A percentile compares a stretch with the other conserved stretches of the same genome.
phyloP scores from a whole-genome alignment of 805 yeast species.

The Ogataea dorogensis region DNA sequence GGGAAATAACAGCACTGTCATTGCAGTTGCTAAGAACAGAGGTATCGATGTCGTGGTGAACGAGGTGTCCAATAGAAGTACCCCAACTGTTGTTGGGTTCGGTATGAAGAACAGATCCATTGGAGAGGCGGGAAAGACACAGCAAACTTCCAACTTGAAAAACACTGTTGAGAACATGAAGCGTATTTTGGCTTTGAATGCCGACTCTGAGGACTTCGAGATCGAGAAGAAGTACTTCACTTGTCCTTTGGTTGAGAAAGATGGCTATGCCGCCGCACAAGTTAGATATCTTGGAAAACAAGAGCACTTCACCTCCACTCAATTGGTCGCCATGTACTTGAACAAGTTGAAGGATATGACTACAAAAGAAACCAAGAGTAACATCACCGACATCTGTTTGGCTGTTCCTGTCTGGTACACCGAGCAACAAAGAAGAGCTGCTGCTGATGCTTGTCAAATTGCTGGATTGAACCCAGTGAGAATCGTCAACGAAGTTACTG shows the following conservation, averaged over 20 bases:
- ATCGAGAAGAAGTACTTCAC: slow-evolving; percentile 74
- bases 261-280: slow-evolving; percentile 79
- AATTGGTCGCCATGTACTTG: slow-evolving; percentile 92
- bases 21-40: slow-evolving; percentile 96
- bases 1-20: slow-evolving; percentile 90
- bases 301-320: slow-evolving; percentile 79
- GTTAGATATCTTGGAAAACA: slow-evolving; percentile 81
- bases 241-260: slow-evolving; percentile 64
- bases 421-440: slow-evolving; percentile 94
- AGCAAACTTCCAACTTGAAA: slow-evolving; percentile 93
- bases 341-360: slow-evolving; percentile 85
- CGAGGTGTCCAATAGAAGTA: slow-evolving; percentile 96
- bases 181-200: slow-evolving; percentile 82
- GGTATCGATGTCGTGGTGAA: slow-evolving; percentile 98
- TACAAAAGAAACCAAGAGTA: slow-evolving; percentile 75
- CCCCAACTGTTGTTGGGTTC: slow-evolving; percentile 87
- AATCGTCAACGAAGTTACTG: slow-evolving; percentile 95
- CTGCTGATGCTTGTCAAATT: slow-evolving; percentile 90
- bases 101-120: slow-evolving; percentile 85
- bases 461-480: slow-evolving; percentile 98
- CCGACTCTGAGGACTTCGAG: slow-evolving; percentile 72
- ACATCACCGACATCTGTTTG: slow-evolving; percentile 82
- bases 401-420: slow-evolving; percentile 98
- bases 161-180: slow-evolving; percentile 94
- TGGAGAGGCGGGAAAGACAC: slow-evolving; percentile 95